A percentile compares a stretch with the other conserved stretches of the same genome.
Evolutionary conservation across 768 basidiomycete genomes (phyloP).

Genomic region (Rhodosporidiobolus sp.): DNA sequence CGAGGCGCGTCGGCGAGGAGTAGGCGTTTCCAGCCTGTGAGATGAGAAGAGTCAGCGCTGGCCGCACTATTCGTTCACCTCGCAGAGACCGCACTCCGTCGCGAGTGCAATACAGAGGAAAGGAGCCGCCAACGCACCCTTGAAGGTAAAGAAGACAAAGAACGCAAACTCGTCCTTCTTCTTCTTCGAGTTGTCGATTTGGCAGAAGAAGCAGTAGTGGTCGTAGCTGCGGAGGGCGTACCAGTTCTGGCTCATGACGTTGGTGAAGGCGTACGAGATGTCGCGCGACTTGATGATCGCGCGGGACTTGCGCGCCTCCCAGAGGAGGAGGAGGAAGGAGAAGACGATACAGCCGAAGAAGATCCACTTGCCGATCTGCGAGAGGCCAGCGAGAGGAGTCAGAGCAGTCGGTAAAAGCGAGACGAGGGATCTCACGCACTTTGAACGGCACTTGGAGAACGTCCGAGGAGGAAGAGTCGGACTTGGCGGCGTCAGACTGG

Average conservation of each 20-base stretch:
- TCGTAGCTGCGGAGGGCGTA: conserved; percentile 69
- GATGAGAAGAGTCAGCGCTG: not conserved
- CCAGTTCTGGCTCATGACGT: conserved; percentile 93
- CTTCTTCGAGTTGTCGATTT: conserved; percentile 93
- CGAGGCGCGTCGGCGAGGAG: conserved; percentile 91
- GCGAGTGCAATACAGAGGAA: conserved; percentile 53
- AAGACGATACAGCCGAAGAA: conserved; percentile 98
- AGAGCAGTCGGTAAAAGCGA: not conserved
- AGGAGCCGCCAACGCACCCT: conserved; percentile 61
- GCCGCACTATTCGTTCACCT: no score
- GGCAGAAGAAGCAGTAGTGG: conserved; percentile 97
- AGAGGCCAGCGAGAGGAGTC: not conserved
- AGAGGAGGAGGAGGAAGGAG: conserved; percentile 92
- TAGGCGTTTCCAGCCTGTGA: conserved; percentile 76
- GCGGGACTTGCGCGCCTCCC: conserved; percentile 86
- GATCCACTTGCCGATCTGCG: conserved; percentile 78
- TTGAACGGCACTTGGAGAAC: conserved; percentile 76
- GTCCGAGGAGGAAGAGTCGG: conserved; percentile 57
- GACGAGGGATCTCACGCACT: conserved; percentile 4
- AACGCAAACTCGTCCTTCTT: conserved; percentile 96
- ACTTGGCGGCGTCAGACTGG: conserved; percentile 61
- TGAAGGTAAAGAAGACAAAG: conserved; percentile 99
- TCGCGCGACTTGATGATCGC: conserved; percentile 92
- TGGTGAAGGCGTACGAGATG: conserved; percentile 97
- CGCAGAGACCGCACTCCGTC: not conserved